These are phyloP conservation scores for Alternaria infectoria DNA, from an alignment of 2,329 filamentous ascomycete species.

Conservation along the genomic window DNA sequence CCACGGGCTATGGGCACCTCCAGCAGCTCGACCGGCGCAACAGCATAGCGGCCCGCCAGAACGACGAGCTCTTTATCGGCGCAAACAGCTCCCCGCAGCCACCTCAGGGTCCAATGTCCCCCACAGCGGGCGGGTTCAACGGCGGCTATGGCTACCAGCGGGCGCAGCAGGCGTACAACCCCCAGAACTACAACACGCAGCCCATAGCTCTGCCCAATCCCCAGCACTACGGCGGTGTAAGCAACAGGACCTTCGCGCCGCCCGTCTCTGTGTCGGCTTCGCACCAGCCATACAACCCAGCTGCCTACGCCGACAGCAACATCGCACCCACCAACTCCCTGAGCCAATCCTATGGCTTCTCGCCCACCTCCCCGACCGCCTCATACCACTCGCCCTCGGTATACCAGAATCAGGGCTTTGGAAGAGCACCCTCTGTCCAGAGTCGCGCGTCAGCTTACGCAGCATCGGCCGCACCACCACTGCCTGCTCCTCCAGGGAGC, in stretches of 20 bases:
- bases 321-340: slow-evolving; percentile 39
- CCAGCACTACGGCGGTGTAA: slow-evolving; percentile 60
- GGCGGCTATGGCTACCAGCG: slow-evolving; percentile 53
- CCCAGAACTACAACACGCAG: slow-evolving; percentile 63
- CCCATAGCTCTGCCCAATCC: slow-evolving; percentile 63
- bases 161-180: slow-evolving; percentile 61
- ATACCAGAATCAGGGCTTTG: slow-evolving; percentile 44
- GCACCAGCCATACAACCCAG: slow-evolving; percentile 54
- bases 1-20: slow-evolving; percentile 40
- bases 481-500: slow-evolving; percentile 44
- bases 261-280: slow-evolving; percentile 20
- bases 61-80: slow-evolving; percentile 70
- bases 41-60: slow-evolving; percentile 46
- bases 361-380: slow-evolving; percentile 41
- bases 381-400: slow-evolving; percentile 38
- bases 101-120: slow-evolving; percentile 37
- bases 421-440: slow-evolving; percentile 39
- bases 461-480: slow-evolving; percentile 44
- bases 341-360: slow-evolving; percentile 47
- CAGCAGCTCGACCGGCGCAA: slow-evolving; percentile 43
- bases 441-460: slow-evolving; percentile 42
- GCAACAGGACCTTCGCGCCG: slow-evolving; percentile 43
- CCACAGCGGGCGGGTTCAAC: slow-evolving; percentile 31
- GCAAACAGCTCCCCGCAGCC: slow-evolving; percentile 37
- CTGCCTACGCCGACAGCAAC: slow-evolving; percentile 49